A percentile compares a stretch with the other conserved stretches of the same genome.
Evolutionary conservation across 2,329 filamentous ascomycete species (phyloP).

Genomic region (Fusarium drepaniforme): DNA sequence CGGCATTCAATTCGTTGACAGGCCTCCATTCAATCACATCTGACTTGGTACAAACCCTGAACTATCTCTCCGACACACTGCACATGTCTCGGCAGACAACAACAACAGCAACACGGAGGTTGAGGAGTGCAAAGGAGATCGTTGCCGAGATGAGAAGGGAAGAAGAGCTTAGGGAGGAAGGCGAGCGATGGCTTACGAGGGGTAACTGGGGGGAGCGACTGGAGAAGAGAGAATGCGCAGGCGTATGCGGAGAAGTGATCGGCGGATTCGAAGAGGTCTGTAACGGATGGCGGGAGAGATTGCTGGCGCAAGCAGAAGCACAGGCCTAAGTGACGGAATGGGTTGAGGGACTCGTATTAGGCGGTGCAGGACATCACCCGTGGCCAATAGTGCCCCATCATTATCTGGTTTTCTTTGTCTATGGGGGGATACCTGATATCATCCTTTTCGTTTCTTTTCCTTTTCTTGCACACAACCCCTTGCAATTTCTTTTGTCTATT

Average conservation of each 20-base stretch:
- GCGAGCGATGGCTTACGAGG: constrained; percentile 82
- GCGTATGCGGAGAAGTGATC: constrained; percentile 88
- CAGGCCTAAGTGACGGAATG: constrained; percentile 48
- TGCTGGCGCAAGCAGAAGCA: constrained; percentile 74
- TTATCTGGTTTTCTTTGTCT: constrained; percentile 17
- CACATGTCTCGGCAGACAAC: constrained; percentile 95
- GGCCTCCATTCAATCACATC: constrained; percentile 77
- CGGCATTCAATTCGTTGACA: constrained; percentile 74
- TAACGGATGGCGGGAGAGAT: constrained; percentile 82
- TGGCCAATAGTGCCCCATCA: constrained; percentile 10
- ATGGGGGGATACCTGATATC: constrained; percentile 11
- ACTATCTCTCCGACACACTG: constrained; percentile 88
- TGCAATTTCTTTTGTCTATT: constrained; percentile 26
- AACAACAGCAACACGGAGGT: constrained; percentile 80
- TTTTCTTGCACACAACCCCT: background rate
- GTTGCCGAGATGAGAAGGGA: constrained; percentile 88
- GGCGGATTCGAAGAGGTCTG: constrained; percentile 94
- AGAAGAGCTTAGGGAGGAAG: constrained; percentile 84
- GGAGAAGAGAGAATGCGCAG: constrained; percentile 82
- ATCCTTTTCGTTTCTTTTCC: constrained; percentile 13
- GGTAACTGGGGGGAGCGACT: constrained; percentile 88
- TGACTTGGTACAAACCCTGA: constrained; percentile 83
- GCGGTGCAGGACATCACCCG: constrained; percentile 28
- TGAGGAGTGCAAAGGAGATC: constrained; percentile 86
- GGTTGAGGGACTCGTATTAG: constrained; percentile 11